Evolutionary conservation across 2,329 filamentous ascomycete species (phyloP), one percentile per base, ranked within the genome.

Genomic region (Neonectria magnoliae): DNA sequence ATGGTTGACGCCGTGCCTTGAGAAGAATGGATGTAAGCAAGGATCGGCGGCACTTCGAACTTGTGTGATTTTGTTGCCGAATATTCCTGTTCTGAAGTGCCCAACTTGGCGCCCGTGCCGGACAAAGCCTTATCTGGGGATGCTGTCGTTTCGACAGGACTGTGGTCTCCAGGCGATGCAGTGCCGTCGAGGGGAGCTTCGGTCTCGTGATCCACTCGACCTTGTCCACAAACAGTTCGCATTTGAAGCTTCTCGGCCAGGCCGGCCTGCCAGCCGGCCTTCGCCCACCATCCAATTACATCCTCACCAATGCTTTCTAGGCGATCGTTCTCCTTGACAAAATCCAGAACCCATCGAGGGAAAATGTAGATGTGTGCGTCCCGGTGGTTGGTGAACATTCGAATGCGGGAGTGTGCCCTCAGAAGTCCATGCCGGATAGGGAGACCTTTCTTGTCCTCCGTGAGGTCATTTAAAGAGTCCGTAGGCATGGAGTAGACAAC

Each of bases 291-390:
- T 7, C 94, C 94, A 16, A 98, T 84, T 6, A 98, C 89, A 74
- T 98, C 95, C 77, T 98, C 95, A 33, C 92, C 92, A 52, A 99
- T 90, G 60, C 91, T 97, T 73, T 97, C 93, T 67, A 99, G 88
- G 11, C 87, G 89, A 31, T 94, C 91, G 73, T 98, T 97, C 66
- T 86, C 84, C 62, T 88, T 87, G 45, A 97, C 88, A 77, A 97
- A 92, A 58, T 97, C 91, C 73, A 97, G 87, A 9, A 97, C 87
- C 95, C 96, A 98, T 70, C 89, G 89, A 0, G 96, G 96, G 70
- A 99, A 93, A 67, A 99, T 89, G 79, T 99, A 99, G 62, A 98
- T 91, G 76, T 98, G 95, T 0, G 95, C 93, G 77, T 98, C 95
- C 45, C 96, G 88, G 77, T 97, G 91, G 4, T 90, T 93, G 14